Conservation (phyloP, 352 stramenopile genomes). For the Pythium sp. region DNA sequence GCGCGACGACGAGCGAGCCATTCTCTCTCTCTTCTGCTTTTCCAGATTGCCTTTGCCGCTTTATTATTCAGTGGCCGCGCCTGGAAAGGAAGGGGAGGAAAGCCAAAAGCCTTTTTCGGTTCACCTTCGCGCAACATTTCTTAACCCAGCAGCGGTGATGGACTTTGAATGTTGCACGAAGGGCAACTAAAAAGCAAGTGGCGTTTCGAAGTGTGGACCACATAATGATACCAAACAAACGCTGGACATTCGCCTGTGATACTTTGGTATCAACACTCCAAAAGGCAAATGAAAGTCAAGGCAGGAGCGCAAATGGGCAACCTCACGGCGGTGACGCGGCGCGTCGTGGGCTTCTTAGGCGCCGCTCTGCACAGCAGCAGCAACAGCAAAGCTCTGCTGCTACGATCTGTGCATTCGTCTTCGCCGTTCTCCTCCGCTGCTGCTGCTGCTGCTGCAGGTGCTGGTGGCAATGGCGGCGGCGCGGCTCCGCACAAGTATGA, state of each 20-base stretch:
- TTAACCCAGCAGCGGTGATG: neutral
- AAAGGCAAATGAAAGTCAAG: constrained; percentile 6
- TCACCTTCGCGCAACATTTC: neutral
- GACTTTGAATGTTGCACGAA: neutral
- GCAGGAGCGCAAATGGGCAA: constrained; percentile 13
- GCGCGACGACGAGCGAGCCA: constrained; percentile 7
- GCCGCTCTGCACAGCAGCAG: neutral
- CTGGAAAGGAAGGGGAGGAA: neutral
- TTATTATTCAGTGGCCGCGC: constrained; percentile 2
- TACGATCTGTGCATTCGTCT: neutral
- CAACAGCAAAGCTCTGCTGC: constrained; percentile 1
- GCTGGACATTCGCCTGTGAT: neutral
- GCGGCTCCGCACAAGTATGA: constrained; percentile 39
- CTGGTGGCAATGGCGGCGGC: neutral
- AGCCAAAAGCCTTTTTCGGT: neutral
- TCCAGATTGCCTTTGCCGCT: neutral
- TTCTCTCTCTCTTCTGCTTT: neutral
- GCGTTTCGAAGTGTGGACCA: neutral
- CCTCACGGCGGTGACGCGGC: constrained; percentile 1
- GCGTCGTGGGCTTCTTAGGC: neutral
- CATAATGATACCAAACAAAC: neutral
- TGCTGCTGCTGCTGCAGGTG: neutral
- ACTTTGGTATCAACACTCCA: neutral
- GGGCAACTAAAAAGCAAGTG: neutral
- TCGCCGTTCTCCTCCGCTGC: neutral